These are phyloP conservation scores for Candida ponderosae DNA, from an alignment of 805 yeast genomes.

Conservation along the genomic window DNA sequence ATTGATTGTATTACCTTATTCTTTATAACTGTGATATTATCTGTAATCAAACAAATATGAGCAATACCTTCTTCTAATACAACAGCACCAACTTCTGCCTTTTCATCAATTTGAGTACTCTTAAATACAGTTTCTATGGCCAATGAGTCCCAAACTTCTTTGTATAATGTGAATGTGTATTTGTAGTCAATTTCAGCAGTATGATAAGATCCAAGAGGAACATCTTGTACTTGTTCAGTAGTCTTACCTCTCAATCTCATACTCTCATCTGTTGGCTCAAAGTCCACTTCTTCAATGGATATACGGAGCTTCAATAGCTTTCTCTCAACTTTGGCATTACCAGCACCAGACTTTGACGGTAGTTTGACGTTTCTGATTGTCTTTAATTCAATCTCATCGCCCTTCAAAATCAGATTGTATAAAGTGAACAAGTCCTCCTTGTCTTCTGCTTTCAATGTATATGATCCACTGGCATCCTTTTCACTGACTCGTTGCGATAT, in stretches of 20 bases:
- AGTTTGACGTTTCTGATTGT: conserved; percentile 59
- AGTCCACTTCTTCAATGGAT: conserved; percentile 63
- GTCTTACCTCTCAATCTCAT: conserved; percentile 80
- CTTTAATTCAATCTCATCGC: conserved; percentile 64
- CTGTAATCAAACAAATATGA: conserved; percentile 82
- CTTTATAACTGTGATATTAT: conserved; percentile 76
- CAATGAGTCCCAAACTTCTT: conserved; percentile 74
- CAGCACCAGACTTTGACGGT: conserved; percentile 23
- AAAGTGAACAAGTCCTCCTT: conserved; percentile 87
- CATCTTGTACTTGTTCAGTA: conserved; percentile 55
- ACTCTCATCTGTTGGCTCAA: conserved; percentile 66
- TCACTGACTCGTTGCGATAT: conserved; percentile 35
- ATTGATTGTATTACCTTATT: conserved; percentile 76
- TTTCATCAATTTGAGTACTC: conserved; percentile 65
- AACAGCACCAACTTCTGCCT: conserved; percentile 91
- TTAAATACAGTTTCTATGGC: conserved; percentile 57
- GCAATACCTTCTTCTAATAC: conserved; percentile 94
- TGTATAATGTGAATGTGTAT: conserved; percentile 59
- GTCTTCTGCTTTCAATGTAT: conserved; percentile 74
- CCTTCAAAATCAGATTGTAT: conserved; percentile 70
- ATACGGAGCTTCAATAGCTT: conserved; percentile 57
- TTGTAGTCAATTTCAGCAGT: conserved; percentile 75
- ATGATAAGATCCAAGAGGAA: conserved; percentile 81
- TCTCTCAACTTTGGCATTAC: conserved; percentile 30
- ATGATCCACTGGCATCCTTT: conserved; percentile 55